Conservation (phyloP, 805 yeast genomes). For the Barnettozyma pratensis region DNA sequence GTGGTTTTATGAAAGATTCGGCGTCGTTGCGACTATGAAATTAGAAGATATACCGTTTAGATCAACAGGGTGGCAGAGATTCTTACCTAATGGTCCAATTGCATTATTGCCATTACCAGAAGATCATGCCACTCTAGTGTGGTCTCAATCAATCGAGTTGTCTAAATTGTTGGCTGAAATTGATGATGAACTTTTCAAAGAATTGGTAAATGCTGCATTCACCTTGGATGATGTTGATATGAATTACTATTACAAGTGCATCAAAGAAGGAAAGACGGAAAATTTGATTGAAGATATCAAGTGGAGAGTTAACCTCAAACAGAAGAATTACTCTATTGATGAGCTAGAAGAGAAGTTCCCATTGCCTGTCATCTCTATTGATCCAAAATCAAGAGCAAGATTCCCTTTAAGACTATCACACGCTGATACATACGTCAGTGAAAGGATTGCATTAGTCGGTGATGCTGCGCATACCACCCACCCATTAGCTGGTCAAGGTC, state of each 20-base stretch:
- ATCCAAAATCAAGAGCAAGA: slow-evolving; percentile 66
- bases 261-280: slow-evolving; percentile 31
- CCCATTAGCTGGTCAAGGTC: slow-evolving; percentile 96
- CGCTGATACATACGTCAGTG: slow-evolving; percentile 82
- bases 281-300: slow-evolving; percentile 60
- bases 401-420: slow-evolving; percentile 88
- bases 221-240: slow-evolving; percentile 75
- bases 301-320: slow-evolving; percentile 55
- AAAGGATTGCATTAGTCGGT: slow-evolving; percentile 88
- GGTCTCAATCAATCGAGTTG: slow-evolving; percentile 81
- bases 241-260: slow-evolving; percentile 54
- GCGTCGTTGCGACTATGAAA: slow-evolving; percentile 87
- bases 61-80: slow-evolving; percentile 87
- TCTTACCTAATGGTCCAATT: slow-evolving; percentile 85
- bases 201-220: slow-evolving; percentile 80
- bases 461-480: slow-evolving; percentile 98
- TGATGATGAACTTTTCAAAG: slow-evolving; percentile 57
- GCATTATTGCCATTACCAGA: slow-evolving; percentile 88
- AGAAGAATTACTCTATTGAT: slow-evolving; percentile 33
- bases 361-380: slow-evolving; percentile 53
- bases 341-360: slow-evolving; percentile 62
- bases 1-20: slow-evolving; percentile 85
- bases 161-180: slow-evolving; percentile 57
- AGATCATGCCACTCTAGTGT: slow-evolving; percentile 84
- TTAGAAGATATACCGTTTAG: slow-evolving; percentile 68